phyloP scores from a whole-genome alignment of 768 basidiomycete species.

The Pisolithus orientalis region DNA sequence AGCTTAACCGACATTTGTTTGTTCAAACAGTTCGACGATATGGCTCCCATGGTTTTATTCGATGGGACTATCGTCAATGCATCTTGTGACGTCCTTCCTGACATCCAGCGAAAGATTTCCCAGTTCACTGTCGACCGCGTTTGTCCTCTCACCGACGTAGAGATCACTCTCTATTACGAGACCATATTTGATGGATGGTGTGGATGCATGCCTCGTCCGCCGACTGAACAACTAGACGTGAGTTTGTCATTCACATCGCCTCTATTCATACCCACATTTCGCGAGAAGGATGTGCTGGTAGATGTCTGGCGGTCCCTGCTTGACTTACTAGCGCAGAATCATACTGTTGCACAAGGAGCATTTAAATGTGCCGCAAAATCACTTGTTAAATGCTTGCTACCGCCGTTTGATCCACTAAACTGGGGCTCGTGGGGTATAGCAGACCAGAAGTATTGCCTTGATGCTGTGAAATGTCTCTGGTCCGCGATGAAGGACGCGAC shows the following conservation, averaged over 20 bases:
- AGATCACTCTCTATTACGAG: slow-evolving; percentile 36
- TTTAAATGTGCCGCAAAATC: slow-evolving; percentile 29
- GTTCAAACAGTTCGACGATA: slow-evolving; percentile 9
- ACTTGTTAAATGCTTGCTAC: slow-evolving; percentile 32
- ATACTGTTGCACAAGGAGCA: slow-evolving; percentile 29
- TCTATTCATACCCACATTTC: slow-evolving; percentile 2
- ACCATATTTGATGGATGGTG: slow-evolving; percentile 35
- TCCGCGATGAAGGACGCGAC: slow-evolving; percentile 44
- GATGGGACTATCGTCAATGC: slow-evolving; percentile 37
- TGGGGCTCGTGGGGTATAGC: slow-evolving; percentile 17
- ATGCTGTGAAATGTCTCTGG: slow-evolving; percentile 44
- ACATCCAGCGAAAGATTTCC: slow-evolving; percentile 22
- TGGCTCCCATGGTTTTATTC: slow-evolving; percentile 33
- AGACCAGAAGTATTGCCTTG: slow-evolving; percentile 35
- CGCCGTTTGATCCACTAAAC: not conserved
- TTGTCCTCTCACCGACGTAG: slow-evolving; percentile 30
- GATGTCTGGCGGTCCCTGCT: slow-evolving; percentile 53
- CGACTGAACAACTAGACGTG: slow-evolving; percentile 19
- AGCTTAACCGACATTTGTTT: slow-evolving; percentile 3
- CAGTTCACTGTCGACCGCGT: slow-evolving; percentile 20
- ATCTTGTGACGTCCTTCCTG: slow-evolving; percentile 19
- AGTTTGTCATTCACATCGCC: slow-evolving; percentile 6
- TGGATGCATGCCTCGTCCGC: slow-evolving; percentile 14
- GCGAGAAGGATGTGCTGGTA: slow-evolving; percentile 33
- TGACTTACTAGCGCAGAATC: slow-evolving; percentile 33